A percentile compares a stretch with the other conserved stretches of the same genome.
phyloP scores from a whole-genome alignment of 768 basidiomycete species.

The Kwoniella pini region DNA sequence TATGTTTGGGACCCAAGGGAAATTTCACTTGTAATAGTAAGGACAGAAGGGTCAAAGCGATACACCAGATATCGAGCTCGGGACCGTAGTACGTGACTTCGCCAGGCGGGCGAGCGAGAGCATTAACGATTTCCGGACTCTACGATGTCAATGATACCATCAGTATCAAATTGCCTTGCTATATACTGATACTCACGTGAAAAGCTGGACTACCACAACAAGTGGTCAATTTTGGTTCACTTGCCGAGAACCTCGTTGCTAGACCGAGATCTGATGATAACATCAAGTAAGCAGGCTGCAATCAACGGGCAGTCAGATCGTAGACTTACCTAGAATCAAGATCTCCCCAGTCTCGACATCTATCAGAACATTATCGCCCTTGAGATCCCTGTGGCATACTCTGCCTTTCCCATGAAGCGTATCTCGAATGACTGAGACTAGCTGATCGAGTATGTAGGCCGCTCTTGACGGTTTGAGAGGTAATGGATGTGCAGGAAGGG shows the following conservation, averaged over 20 bases:
- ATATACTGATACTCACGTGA: slow-evolving; percentile 29
- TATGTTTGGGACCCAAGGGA: slow-evolving; percentile 56
- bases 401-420: slow-evolving; percentile 53
- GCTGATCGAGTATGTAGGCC: slow-evolving; percentile 55
- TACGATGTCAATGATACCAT: slow-evolving; percentile 20
- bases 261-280: slow-evolving; percentile 54
- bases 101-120: slow-evolving; percentile 54
- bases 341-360: slow-evolving; percentile 51
- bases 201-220: slow-evolving; percentile 57
- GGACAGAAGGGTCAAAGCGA: slow-evolving; percentile 56
- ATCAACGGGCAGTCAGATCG: not conserved
- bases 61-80: slow-evolving; percentile 59
- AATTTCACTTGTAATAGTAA: slow-evolving; percentile 54
- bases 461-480: slow-evolving; percentile 39
- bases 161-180: not conserved
- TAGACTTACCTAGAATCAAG: slow-evolving; percentile 52
- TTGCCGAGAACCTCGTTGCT: slow-evolving; percentile 56
- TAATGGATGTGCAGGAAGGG: slow-evolving; percentile 39
- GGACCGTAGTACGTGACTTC: slow-evolving; percentile 56
- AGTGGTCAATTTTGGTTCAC: slow-evolving; percentile 56
- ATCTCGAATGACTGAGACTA: slow-evolving; percentile 54
- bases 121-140: slow-evolving; percentile 56
- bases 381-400: slow-evolving; percentile 54
- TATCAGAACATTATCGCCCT: slow-evolving; percentile 52
- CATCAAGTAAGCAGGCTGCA: slow-evolving; percentile 1